phyloP scores from a whole-genome alignment of 495 filamentous ascomycete species.

The Aspergillus sclerotioniger region DNA sequence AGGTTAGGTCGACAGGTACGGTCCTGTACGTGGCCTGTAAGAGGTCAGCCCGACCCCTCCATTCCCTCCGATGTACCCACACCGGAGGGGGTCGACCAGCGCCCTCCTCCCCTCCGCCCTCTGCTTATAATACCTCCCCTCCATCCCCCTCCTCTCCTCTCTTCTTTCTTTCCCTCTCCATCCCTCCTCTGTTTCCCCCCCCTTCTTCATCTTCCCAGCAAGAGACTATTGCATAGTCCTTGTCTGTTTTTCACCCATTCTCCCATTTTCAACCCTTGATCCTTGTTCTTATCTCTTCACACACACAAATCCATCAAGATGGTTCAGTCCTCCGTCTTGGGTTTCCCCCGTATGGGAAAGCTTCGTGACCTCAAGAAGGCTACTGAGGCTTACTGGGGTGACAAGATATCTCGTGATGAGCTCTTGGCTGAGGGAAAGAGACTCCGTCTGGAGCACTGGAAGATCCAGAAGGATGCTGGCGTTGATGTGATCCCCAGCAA shows the following conservation, averaged over 20 bases:
- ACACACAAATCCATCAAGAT: constrained; percentile 56
- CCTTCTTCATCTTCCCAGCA: constrained; percentile 13
- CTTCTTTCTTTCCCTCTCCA: constrained; percentile 11
- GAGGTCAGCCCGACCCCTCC: constrained; percentile 4
- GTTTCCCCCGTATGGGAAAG: constrained; percentile 92
- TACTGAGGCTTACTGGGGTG: constrained; percentile 95
- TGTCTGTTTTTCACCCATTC: constrained; percentile 21
- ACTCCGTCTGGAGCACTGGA: constrained; percentile 94
- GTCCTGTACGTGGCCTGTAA: not conserved
- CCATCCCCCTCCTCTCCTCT: constrained; percentile 14
- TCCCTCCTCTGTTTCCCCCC: constrained; percentile 8
- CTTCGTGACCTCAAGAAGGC: constrained; percentile 99
- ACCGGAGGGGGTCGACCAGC: too few relatives aligned
- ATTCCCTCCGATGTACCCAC: constrained; percentile 9
- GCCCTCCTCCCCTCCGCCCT: too few relatives aligned
- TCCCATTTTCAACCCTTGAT: constrained; percentile 16
- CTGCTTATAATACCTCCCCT: constrained; percentile 7
- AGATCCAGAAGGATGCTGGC: constrained; percentile 97
- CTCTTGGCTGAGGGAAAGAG: constrained; percentile 93
- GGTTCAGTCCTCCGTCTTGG: constrained; percentile 80
- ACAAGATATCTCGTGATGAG: constrained; percentile 83
- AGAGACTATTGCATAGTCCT: constrained; percentile 19
- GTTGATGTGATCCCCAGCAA: constrained; percentile 98
- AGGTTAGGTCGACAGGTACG: not conserved
- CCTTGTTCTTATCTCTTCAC: constrained; percentile 16